Evolutionary conservation across 306 rosid species (phyloP).

Genomic region (Vigna mungo): DNA sequence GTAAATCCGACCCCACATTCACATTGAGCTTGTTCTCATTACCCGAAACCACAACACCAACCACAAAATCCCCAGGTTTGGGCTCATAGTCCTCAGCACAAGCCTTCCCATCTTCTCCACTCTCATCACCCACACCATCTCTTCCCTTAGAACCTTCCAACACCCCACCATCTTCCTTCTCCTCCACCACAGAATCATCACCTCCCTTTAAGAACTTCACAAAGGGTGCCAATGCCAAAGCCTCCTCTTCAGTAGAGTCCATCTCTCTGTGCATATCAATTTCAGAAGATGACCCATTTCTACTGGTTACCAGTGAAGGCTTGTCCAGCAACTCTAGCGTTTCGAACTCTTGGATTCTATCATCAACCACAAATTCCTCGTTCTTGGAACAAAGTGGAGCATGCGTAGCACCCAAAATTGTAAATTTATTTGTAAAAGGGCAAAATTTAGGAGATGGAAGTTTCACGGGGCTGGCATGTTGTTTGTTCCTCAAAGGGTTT

Average conservation of each 20-base stretch:
- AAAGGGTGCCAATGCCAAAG: conserved; percentile 60
- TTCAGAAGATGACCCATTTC: conserved; percentile 54
- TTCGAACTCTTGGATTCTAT: conserved; percentile 52
- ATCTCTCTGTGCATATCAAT: conserved; percentile 43
- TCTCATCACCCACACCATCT: conserved; percentile 15
- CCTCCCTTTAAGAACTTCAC: conserved; percentile 65
- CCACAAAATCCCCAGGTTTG: conserved; percentile 82
- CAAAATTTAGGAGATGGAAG: conserved; percentile 30
- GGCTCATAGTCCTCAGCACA: conserved; percentile 74
- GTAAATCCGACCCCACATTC: conserved; percentile 74
- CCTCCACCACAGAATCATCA: conserved; percentile 51
- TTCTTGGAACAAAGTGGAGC: conserved; percentile 58
- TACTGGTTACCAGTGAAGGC: conserved; percentile 56
- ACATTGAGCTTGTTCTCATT: conserved; percentile 80
- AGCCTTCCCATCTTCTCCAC: conserved; percentile 51
- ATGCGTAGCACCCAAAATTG: conserved; percentile 46
- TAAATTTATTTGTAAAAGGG: conserved; percentile 43
- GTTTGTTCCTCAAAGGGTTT: conserved; percentile 35
- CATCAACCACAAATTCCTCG: conserved; percentile 55
- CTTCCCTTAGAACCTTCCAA: conserved; percentile 47
- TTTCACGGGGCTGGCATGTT: conserved; percentile 28
- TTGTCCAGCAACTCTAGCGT: conserved; percentile 67
- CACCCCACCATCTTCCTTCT: conserved; percentile 40
- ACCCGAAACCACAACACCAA: conserved; percentile 85
- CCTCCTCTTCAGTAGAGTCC: conserved; percentile 53